Conservation (phyloP, 2,329 filamentous ascomycete species). For the Fusarium caatingaense region DNA sequence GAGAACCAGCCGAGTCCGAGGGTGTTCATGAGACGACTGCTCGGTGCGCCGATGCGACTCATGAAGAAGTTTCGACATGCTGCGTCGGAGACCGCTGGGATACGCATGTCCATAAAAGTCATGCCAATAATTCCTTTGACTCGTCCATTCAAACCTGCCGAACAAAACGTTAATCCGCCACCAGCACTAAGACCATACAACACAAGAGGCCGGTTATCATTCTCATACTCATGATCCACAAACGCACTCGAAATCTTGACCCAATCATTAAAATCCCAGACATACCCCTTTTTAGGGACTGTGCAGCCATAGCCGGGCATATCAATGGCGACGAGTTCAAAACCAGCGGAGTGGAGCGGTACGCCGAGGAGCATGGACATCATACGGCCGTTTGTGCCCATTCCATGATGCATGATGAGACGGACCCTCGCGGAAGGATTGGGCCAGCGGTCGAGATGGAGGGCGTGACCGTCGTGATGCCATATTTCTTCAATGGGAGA, state of each 20-base stretch:
- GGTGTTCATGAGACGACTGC: background rate
- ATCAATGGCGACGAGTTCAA: constrained; percentile 13
- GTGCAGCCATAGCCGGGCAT: constrained; percentile 19
- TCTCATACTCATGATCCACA: background rate
- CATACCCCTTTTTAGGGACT: background rate
- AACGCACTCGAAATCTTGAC: constrained; percentile 4
- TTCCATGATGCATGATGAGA: constrained; percentile 13
- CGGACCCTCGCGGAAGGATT: constrained; percentile 1
- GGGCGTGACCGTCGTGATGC: constrained; percentile 8
- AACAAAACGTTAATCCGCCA: background rate
- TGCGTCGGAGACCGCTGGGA: background rate
- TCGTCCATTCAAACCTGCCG: background rate
- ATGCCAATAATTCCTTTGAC: constrained; percentile 6
- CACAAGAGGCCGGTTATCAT: background rate
- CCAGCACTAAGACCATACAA: constrained; percentile 3
- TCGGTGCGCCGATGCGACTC: background rate
- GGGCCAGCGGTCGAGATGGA: constrained; percentile 20
- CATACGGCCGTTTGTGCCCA: constrained; percentile 23
- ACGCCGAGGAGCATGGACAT: constrained; percentile 24
- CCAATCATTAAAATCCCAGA: constrained; percentile 1
- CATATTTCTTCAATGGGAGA: constrained; percentile 14
- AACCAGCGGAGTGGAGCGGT: constrained; percentile 2
- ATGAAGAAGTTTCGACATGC: constrained; percentile 16
- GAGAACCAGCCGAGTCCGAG: constrained; percentile 6
- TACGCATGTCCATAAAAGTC: constrained; percentile 25